Percentiles rank a stretch among this genome's conserved stretches.
Evolutionary conservation across 148 eudicot genomes (phyloP).

Genomic region (Heliamphora exappendiculata): DNA sequence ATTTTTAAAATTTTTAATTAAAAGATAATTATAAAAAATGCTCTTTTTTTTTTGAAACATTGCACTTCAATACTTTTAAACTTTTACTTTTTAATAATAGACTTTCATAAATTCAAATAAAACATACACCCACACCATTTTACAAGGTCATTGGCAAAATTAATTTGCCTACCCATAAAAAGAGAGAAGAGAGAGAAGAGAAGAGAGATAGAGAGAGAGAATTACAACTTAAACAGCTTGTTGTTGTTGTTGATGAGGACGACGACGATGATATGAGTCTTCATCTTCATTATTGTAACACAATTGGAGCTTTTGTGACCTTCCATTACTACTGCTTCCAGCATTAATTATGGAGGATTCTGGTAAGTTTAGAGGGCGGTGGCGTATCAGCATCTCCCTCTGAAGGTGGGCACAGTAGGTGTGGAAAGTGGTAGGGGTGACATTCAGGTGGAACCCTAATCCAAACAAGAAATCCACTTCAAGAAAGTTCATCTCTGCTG

Average conservation of each 20-base stretch:
- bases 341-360: slow-evolving; percentile 15
- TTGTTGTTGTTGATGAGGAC: slow-evolving; percentile 24
- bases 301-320: slow-evolving; percentile 21
- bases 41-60: no score
- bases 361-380: slow-evolving; percentile 15
- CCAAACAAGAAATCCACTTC: slow-evolving; percentile 61
- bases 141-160: neutral
- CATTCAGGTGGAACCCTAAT: slow-evolving; percentile 47
- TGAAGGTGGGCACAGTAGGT: slow-evolving; percentile 34
- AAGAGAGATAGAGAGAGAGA: slow-evolving; percentile 5
- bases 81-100: neutral
- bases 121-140: neutral
- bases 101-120: neutral
- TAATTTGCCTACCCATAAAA: neutral
- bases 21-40: no score
- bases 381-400: slow-evolving; percentile 36
- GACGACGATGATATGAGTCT: slow-evolving; percentile 24
- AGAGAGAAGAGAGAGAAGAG: no score
- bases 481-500: slow-evolving; percentile 48
- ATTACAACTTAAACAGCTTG: slow-evolving; percentile 10
- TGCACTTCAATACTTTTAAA: neutral
- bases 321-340: no score
- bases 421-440: slow-evolving; percentile 48
- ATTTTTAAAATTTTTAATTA: no score
- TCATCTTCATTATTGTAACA: slow-evolving; percentile 33